A percentile compares a stretch with the other conserved stretches of the same genome.
phyloP scores from a whole-genome alignment of 2,329 filamentous ascomycete species.

The Colletotrichum higginsianum region DNA sequence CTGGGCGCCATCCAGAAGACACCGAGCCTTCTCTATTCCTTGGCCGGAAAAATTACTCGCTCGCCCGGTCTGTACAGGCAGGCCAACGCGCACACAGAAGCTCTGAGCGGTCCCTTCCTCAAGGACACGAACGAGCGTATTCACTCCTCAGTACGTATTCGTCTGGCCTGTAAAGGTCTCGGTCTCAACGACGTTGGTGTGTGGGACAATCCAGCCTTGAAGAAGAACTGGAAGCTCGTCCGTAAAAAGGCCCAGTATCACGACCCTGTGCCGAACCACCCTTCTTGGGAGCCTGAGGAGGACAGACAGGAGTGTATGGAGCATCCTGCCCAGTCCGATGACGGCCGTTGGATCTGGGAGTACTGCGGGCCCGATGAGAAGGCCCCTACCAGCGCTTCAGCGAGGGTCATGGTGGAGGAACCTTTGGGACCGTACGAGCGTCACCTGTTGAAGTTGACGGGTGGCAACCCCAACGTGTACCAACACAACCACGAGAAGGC shows the following conservation, averaged over 20 bases:
- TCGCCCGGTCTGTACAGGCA: constrained; percentile 65
- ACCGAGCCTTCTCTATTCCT: constrained; percentile 57
- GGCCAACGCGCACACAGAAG: constrained; percentile 57
- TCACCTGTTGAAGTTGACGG: constrained; percentile 61
- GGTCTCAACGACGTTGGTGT: constrained; percentile 62
- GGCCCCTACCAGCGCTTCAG: constrained; percentile 57
- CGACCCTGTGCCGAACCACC: constrained; percentile 54
- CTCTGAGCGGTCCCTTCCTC: constrained; percentile 56
- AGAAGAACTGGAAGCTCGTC: constrained; percentile 60
- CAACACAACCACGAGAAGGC: neutral
- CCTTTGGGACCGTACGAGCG: constrained; percentile 67
- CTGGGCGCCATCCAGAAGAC: constrained; percentile 61
- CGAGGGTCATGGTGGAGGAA: constrained; percentile 66
- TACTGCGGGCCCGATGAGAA: constrained; percentile 61
- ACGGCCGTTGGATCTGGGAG: constrained; percentile 68
- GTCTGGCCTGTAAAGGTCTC: constrained; percentile 65
- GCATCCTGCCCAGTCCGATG: constrained; percentile 46
- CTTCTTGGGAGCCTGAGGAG: constrained; percentile 50
- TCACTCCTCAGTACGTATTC: constrained; percentile 68
- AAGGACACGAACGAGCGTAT: constrained; percentile 69
- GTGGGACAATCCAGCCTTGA: constrained; percentile 64
- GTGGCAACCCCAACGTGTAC: constrained; percentile 59
- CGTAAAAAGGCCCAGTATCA: constrained; percentile 50
- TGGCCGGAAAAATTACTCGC: constrained; percentile 60
- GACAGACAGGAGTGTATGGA: constrained; percentile 43